A percentile compares a stretch with the other conserved stretches of the same genome.
Conservation (phyloP, 164 flowering plant species). For the Stephania japonica region DNA sequence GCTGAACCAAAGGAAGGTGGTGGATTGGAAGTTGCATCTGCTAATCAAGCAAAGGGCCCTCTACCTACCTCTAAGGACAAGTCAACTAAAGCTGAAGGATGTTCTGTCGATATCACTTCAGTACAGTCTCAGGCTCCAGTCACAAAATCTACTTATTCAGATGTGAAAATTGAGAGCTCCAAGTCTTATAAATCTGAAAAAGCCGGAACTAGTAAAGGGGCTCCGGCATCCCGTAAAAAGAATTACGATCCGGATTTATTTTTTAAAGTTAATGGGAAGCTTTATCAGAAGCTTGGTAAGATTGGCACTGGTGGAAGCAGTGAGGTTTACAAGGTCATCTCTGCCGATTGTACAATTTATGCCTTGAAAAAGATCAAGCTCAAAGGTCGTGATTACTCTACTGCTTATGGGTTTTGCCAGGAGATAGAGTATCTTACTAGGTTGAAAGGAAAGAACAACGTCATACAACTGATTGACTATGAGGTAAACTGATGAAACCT, state of each 20-base stretch:
- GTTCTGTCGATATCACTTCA: constrained; percentile 27
- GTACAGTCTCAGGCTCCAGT: constrained; percentile 39
- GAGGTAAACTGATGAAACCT: constrained; percentile 51
- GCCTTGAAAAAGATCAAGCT: constrained; percentile 95
- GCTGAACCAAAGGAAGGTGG: constrained; percentile 21
- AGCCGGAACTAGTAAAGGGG: constrained; percentile 39
- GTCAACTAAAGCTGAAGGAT: constrained; percentile 27
- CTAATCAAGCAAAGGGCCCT: constrained; percentile 22
- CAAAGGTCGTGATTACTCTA: constrained; percentile 94
- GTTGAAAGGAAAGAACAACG: constrained; percentile 73
- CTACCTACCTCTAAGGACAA: constrained; percentile 20
- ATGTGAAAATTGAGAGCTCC: constrained; percentile 39
- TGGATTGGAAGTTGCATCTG: constrained; percentile 7
- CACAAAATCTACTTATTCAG: constrained; percentile 25
- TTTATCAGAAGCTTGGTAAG: constrained; percentile 95
- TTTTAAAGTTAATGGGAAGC: constrained; percentile 91
- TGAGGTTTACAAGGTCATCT: constrained; percentile 96
- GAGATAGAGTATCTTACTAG: constrained; percentile 80
- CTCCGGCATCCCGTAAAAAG: constrained; percentile 55
- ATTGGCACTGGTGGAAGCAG: constrained; percentile 99
- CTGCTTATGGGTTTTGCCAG: constrained; percentile 95
- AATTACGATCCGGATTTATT: constrained; percentile 70
- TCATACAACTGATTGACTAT: constrained; percentile 86
- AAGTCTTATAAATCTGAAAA: constrained; percentile 55
- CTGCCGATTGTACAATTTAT: constrained; percentile 84